Evolutionary conservation across 1,139 yeast species (phyloP).

Genomic region (Keqinozyma sinolaborantium): DNA sequence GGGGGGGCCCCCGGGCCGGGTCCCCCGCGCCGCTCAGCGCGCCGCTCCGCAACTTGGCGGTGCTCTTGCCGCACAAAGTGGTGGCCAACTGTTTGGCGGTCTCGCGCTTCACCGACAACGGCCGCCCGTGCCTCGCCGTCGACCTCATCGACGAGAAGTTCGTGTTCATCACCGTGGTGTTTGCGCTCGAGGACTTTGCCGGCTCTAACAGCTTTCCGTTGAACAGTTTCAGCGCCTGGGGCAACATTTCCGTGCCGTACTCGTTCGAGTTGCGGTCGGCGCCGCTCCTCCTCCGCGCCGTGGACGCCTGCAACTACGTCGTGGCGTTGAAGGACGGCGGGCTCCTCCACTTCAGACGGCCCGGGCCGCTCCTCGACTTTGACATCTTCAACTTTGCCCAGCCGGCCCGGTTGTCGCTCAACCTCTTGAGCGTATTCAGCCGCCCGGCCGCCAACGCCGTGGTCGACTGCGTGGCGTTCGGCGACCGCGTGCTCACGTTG

Average conservation of each 20-base stretch:
- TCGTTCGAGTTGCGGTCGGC: slow-evolving; percentile 61
- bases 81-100: slow-evolving; percentile 22
- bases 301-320: slow-evolving; percentile 41
- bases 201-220: slow-evolving; percentile 18
- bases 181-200: slow-evolving; percentile 30
- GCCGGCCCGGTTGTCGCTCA: slow-evolving; percentile 42
- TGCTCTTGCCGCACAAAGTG: slow-evolving; percentile 33
- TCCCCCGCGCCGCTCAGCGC: slow-evolving; percentile 14
- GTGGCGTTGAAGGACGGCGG: slow-evolving; percentile 74
- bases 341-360: slow-evolving; percentile 48
- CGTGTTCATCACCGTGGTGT: slow-evolving; percentile 30
- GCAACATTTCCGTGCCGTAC: slow-evolving; percentile 64
- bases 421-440: slow-evolving; percentile 28
- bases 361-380: slow-evolving; percentile 31
- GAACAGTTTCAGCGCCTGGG: slow-evolving; percentile 48
- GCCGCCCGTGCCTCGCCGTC: slow-evolving; percentile 13
- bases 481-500: slow-evolving; percentile 19
- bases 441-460: slow-evolving; percentile 20
- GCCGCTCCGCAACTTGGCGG: slow-evolving; percentile 22
- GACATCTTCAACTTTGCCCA: slow-evolving; percentile 49
- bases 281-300: slow-evolving; percentile 55
- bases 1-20: slow-evolving; percentile 4
- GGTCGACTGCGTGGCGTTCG: slow-evolving; percentile 24
- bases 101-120: slow-evolving; percentile 6
- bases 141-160: slow-evolving; percentile 26